These are phyloP conservation scores for Tetraselmis chui DNA, from an alignment of 139 green algal genomes.

Conservation along the genomic window DNA sequence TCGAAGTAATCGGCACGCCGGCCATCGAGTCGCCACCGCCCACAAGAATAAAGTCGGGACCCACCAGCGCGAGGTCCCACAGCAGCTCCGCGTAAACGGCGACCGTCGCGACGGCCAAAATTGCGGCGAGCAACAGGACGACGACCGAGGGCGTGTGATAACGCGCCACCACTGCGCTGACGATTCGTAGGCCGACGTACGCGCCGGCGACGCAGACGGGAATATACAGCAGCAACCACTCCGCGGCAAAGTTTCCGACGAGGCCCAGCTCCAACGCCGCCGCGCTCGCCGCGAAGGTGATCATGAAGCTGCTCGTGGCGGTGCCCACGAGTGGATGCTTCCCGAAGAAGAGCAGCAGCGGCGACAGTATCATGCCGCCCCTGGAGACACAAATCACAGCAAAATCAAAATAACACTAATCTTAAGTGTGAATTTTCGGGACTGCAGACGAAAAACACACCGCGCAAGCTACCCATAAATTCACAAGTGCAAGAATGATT, in stretches of 20 bases:
- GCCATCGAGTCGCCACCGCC: no score
- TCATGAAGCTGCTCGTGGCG: background rate
- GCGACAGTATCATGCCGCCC: background rate
- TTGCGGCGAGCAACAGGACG: background rate
- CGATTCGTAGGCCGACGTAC: background rate
- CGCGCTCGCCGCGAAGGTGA: background rate
- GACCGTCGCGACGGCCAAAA: background rate
- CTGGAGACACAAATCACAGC: no score
- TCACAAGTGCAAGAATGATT: no score
- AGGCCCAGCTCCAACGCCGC: background rate
- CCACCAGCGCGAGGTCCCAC: background rate
- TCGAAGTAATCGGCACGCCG: no score
- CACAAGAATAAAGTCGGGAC: background rate
- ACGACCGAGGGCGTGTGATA: background rate
- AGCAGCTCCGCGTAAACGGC: background rate
- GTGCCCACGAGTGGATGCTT: background rate
- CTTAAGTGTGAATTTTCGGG: no score
- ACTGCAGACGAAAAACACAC: no score
- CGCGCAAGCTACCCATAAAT: no score
- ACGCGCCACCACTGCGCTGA: background rate
- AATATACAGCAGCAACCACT: background rate
- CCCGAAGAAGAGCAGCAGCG: background rate
- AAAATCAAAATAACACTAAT: no score
- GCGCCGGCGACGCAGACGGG: background rate
- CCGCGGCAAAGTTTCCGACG: background rate